phyloP scores from a whole-genome alignment of 2,329 filamentous ascomycete species.

The Pestalotiopsis sp. region DNA sequence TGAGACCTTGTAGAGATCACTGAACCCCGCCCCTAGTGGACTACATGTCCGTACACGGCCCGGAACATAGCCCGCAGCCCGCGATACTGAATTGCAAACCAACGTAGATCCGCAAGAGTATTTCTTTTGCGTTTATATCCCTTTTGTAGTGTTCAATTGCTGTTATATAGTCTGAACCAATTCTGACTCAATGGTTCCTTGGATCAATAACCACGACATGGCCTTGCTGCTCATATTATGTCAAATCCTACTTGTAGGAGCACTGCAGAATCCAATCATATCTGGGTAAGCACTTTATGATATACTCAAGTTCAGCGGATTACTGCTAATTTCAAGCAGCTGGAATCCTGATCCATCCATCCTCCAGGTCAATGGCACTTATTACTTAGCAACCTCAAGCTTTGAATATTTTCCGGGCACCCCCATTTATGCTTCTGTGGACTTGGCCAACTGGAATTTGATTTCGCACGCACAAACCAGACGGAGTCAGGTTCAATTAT shows the following conservation, averaged over 20 bases:
- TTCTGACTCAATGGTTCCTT: not conserved
- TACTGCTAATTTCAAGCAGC: not conserved
- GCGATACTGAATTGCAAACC: not conserved
- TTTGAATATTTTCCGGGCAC: constrained; percentile 62
- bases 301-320: not conserved
- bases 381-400: constrained; percentile 52
- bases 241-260: not conserved
- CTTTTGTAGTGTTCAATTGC: not conserved
- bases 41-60: not conserved
- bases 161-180: not conserved
- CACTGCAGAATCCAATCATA: not conserved
- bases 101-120: not conserved
- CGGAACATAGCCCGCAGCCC: not conserved
- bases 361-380: constrained; percentile 30
- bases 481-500: constrained; percentile 1
- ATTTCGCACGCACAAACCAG: not conserved
- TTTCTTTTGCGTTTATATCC: not conserved
- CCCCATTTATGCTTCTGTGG: constrained; percentile 40
- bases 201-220: not conserved
- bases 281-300: not conserved
- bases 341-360: constrained; percentile 32
- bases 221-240: not conserved
- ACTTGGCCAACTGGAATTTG: constrained; percentile 31
- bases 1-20: no score
- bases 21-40: no score